These are phyloP conservation scores for Fragilaria radians DNA, from an alignment of 108 stramenopile species.

Conservation along the genomic window DNA sequence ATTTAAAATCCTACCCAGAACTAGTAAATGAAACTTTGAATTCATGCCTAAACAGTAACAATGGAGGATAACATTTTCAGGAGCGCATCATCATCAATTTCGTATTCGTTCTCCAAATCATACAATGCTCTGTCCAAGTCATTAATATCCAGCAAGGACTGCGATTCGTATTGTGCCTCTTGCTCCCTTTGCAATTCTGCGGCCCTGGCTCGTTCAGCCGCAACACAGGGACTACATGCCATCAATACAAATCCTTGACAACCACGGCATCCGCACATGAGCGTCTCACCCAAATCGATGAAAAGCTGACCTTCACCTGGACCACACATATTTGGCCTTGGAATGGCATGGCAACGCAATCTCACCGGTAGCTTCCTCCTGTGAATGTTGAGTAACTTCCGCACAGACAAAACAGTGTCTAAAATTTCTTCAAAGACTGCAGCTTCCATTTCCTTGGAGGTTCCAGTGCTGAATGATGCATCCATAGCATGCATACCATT, in stretches of 20 bases:
- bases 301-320: slow-evolving; percentile 40
- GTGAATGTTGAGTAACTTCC: slow-evolving; percentile 69
- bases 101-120: slow-evolving; percentile 58
- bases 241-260: slow-evolving; percentile 88
- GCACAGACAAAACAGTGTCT: slow-evolving; percentile 67
- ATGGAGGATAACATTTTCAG: slow-evolving; percentile 61
- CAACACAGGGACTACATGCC: slow-evolving; percentile 85
- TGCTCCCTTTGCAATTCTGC: slow-evolving; percentile 25
- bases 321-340: slow-evolving; percentile 42
- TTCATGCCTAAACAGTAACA: slow-evolving; percentile 31
- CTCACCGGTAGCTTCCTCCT: slow-evolving; percentile 70
- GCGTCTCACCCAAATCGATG: slow-evolving; percentile 73
- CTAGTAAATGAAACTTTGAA: too few relatives aligned
- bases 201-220: slow-evolving; percentile 59
- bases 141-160: slow-evolving; percentile 28
- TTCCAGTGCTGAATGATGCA: slow-evolving; percentile 1
- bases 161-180: slow-evolving; percentile 30
- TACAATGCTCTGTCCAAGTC: slow-evolving; percentile 57
- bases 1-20: too few relatives aligned
- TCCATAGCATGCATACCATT: slow-evolving; percentile 73
- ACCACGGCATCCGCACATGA: slow-evolving; percentile 72
- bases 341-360: slow-evolving; percentile 78
- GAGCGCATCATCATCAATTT: slow-evolving; percentile 78
- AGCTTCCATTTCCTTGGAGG: slow-evolving; percentile 52
- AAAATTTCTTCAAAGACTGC: slow-evolving; percentile 76